These are phyloP conservation scores for Candida patagonica DNA, from an alignment of 805 yeast genomes.

Conservation along the genomic window DNA sequence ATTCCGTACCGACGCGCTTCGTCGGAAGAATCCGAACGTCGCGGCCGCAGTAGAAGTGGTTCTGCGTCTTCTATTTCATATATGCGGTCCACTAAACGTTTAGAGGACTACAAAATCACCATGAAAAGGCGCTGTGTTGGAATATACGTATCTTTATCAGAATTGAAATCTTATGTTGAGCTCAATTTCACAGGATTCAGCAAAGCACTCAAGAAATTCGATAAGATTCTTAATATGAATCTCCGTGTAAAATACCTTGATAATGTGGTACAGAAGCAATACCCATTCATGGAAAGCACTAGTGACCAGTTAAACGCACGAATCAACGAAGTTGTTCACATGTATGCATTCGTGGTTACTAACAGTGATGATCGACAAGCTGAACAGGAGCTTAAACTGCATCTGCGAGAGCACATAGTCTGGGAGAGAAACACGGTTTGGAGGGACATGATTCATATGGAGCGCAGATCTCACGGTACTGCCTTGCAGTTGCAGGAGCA, in stretches of 20 bases:
- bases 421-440: slow-evolving; percentile 98
- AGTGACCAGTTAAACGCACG: slow-evolving; percentile 39
- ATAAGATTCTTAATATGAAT: slow-evolving; percentile 62
- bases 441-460: slow-evolving; percentile 91
- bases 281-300: slow-evolving; percentile 47
- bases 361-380: slow-evolving; percentile 36
- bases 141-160: slow-evolving; percentile 66
- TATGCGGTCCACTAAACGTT: neutral
- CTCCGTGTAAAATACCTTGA: slow-evolving; percentile 51
- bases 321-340: slow-evolving; percentile 42
- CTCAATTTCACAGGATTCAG: slow-evolving; percentile 82
- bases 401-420: slow-evolving; percentile 83
- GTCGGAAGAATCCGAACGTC: slow-evolving; percentile 1
- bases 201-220: slow-evolving; percentile 86
- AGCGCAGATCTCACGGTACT: slow-evolving; percentile 67
- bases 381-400: slow-evolving; percentile 38
- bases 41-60: slow-evolving; percentile 16
- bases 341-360: slow-evolving; percentile 46
- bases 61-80: neutral
- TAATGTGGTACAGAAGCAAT: slow-evolving; percentile 35
- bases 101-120: slow-evolving; percentile 42
- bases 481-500: neutral
- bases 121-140: slow-evolving; percentile 58
- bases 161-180: slow-evolving; percentile 73
- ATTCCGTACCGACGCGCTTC: slow-evolving; percentile 1